Evolutionary conservation across 257 asterid species (phyloP), one percentile per base, ranked within the genome.

Genomic region (Schizonepeta tenuifolia): DNA sequence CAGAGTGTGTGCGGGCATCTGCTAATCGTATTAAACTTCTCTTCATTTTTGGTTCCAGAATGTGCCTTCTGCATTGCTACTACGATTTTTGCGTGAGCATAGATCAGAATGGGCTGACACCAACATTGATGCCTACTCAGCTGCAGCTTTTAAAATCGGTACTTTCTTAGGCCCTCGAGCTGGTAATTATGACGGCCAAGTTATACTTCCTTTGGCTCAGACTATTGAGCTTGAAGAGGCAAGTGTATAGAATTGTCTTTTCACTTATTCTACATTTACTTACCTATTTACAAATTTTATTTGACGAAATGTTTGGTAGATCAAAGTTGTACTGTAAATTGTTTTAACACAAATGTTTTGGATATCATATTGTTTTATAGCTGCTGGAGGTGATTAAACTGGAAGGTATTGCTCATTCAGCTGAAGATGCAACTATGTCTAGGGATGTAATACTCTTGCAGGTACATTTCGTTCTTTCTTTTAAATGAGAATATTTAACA

Each of bases 61-160:
- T 63, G 98, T 92, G 69, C 94, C 96, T 78, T 96, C 98, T 20
- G 94, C 98, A 10, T 86, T 92, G 74, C 88, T 92, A 55, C 92
- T 92, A 2, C 77, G 96, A 77, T 92, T 92, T 67, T 73, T 92
- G 46, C 78, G 98, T 62, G 98, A 92, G 86, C 98, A 92, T 77
- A 81, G 98, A 64, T 92, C 98, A 5, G 98, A 92, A 79, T 92
- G 98, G 98, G 98, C 98, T 12, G 96, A 92, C 79, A 89, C 79
- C 70, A 90, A 78, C 62, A 84, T 88, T 4, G 96, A 92, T 72
- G 87, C 96, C 51, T 92, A 86, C 82, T 82, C 97, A 36, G 96
- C 97, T 57, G 85, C 89, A 51, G 92, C 96, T 57, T 67, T 84
- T 44, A 92, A 89, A 82, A 75, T 87, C 18, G 95, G 93, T 38